Evolutionary conservation across 2,329 filamentous ascomycete genomes (phyloP).

Genomic region (Capronia epimyces): DNA sequence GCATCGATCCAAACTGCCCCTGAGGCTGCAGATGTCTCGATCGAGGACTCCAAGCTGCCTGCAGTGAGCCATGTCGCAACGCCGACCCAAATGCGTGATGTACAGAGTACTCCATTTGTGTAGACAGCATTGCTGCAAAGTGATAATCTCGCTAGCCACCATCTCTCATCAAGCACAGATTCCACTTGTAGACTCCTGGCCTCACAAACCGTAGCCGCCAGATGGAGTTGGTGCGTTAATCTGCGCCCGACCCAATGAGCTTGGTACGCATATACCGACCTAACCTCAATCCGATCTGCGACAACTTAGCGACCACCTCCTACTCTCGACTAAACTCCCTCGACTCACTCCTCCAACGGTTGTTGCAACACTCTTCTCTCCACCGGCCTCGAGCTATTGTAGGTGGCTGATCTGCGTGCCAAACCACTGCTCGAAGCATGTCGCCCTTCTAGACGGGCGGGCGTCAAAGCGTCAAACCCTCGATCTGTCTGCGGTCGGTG

Average conservation of each 20-base stretch:
- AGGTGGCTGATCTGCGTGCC: conserved; percentile 25
- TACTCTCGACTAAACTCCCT: conserved; percentile 7
- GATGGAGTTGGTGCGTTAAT: conserved; percentile 8
- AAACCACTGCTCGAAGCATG: conserved; percentile 16
- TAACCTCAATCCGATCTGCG: conserved; percentile 14
- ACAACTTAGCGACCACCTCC: conserved; percentile 15
- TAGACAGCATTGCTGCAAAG: neutral
- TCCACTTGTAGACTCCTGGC: neutral
- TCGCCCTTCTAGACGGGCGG: conserved; percentile 24
- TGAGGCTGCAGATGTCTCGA: neutral
- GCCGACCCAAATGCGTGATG: neutral
- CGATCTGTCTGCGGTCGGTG: conserved; percentile 7
- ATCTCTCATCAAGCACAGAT: conserved; percentile 1
- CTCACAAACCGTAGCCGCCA: conserved; percentile 6
- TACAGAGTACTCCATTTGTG: neutral
- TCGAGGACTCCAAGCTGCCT: neutral
- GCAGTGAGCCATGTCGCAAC: neutral
- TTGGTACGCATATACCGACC: neutral
- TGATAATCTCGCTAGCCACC: conserved; percentile 6
- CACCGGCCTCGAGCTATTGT: conserved; percentile 14
- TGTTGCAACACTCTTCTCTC: conserved; percentile 6
- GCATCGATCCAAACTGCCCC: neutral
- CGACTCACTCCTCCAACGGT: conserved; percentile 2
- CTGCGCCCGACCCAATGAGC: conserved; percentile 6
- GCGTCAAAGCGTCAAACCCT: conserved; percentile 24